Percentiles rank a stretch among this genome's conserved stretches.
Evolutionary conservation across 2,329 filamentous ascomycete species (phyloP).

Genomic region (Paracorniculantispora psalliotae): DNA sequence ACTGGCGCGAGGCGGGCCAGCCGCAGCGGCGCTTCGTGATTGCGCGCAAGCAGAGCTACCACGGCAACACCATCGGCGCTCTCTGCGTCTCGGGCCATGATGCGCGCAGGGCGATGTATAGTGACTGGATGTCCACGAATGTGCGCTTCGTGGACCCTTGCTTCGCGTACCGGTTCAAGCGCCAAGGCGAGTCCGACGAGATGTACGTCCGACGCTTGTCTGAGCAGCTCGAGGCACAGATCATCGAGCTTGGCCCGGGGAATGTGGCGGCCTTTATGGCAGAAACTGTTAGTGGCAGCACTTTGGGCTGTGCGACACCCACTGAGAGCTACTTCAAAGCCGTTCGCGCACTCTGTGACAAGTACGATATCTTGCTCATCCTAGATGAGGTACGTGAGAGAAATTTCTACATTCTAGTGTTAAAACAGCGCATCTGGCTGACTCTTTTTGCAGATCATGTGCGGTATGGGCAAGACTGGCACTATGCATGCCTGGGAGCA

Average conservation of each 20-base stretch:
- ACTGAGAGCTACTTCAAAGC: slow-evolving; percentile 64
- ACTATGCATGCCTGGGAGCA: slow-evolving; percentile 59
- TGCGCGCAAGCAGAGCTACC: slow-evolving; percentile 39
- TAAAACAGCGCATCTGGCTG: neutral
- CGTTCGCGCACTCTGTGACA: slow-evolving; percentile 62
- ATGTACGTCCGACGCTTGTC: slow-evolving; percentile 58
- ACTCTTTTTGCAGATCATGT: slow-evolving; percentile 59
- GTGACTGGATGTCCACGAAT: slow-evolving; percentile 4
- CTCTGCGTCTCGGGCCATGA: slow-evolving; percentile 2
- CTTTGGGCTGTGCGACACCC: slow-evolving; percentile 61
- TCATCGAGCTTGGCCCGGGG: slow-evolving; percentile 56
- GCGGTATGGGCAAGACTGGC: slow-evolving; percentile 56
- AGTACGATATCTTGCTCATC: slow-evolving; percentile 67
- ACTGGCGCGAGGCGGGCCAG: slow-evolving; percentile 36
- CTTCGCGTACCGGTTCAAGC: slow-evolving; percentile 2
- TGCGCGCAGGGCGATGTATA: neutral
- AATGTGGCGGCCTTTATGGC: slow-evolving; percentile 67
- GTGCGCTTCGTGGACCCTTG: slow-evolving; percentile 5
- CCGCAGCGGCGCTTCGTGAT: slow-evolving; percentile 35
- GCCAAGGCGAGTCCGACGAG: neutral
- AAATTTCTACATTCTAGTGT: no score
- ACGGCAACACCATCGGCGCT: slow-evolving; percentile 55
- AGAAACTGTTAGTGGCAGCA: slow-evolving; percentile 65
- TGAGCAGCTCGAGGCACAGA: slow-evolving; percentile 60
- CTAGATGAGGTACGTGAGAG: slow-evolving; percentile 38